Conservation (phyloP, 768 basidiomycete species). For the Glaciozyma antarctica region DNA sequence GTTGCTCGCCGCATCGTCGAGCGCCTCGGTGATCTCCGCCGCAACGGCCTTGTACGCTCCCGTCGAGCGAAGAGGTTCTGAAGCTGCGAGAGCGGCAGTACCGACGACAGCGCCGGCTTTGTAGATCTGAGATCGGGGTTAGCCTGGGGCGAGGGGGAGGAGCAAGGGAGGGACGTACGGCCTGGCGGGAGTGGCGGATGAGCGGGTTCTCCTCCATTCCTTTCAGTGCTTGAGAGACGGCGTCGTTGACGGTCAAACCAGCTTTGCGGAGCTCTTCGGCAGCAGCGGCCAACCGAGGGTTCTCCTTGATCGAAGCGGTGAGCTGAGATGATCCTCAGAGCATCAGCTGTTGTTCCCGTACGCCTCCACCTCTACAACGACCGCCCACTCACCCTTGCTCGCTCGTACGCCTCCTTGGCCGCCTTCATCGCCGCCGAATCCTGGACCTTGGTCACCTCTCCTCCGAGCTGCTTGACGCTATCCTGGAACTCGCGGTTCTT, state of each 20-base stretch:
- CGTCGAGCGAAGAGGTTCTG: conserved; percentile 94
- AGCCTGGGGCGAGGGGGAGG: not conserved
- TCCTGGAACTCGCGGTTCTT: conserved; percentile 94
- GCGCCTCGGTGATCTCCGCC: conserved; percentile 78
- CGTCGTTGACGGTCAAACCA: conserved; percentile 86
- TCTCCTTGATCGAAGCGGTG: conserved; percentile 89
- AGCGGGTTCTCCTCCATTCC: conserved; percentile 91
- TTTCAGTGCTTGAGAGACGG: conserved; percentile 80
- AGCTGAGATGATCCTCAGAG: conserved; percentile 46
- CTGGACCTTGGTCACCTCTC: conserved; percentile 93
- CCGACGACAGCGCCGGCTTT: conserved; percentile 77
- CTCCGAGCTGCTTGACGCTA: conserved; percentile 92
- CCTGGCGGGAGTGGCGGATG: conserved; percentile 61
- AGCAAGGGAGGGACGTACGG: not conserved
- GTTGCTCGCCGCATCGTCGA: conserved; percentile 86
- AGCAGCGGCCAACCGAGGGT: conserved; percentile 79
- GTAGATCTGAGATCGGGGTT: conserved; percentile 55
- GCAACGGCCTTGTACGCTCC: conserved; percentile 84
- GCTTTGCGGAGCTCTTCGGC: conserved; percentile 83
- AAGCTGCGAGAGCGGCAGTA: conserved; percentile 71
- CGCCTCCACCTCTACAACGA: conserved; percentile 3
- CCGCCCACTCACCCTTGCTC: conserved; percentile 64
- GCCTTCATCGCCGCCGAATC: conserved; percentile 93
- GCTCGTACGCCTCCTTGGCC: conserved; percentile 84
- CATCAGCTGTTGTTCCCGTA: not conserved